Conservation (phyloP, 768 basidiomycete species). For the Amanita subjunquillea region DNA sequence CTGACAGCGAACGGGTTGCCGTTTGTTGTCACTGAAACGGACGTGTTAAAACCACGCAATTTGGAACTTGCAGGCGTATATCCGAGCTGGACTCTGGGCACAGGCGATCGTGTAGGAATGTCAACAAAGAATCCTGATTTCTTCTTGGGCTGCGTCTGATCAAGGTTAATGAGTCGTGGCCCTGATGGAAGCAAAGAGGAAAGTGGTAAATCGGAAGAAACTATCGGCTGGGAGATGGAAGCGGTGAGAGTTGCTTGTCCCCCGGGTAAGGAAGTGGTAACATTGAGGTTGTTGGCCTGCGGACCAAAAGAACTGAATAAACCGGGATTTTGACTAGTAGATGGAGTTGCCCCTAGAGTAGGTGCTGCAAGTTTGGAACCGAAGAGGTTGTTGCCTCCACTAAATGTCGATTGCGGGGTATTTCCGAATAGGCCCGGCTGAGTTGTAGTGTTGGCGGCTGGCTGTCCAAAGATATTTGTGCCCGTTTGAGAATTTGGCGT, state of each 20-base stretch:
- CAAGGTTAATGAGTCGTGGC: constrained; percentile 51
- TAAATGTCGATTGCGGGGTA: constrained; percentile 30
- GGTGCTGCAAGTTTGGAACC: constrained; percentile 42
- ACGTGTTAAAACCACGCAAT: constrained; percentile 61
- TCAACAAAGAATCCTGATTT: constrained; percentile 73
- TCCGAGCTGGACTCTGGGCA: constrained; percentile 53
- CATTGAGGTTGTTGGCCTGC: constrained; percentile 22
- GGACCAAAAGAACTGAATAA: constrained; percentile 31
- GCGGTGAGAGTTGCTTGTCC: constrained; percentile 61
- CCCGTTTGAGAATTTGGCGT: constrained; percentile 22
- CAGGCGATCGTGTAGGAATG: constrained; percentile 59
- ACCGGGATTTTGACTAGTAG: constrained; percentile 28
- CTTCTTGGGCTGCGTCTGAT: constrained; percentile 57
- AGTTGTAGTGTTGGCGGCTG: constrained; percentile 14
- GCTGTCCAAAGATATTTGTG: constrained; percentile 33
- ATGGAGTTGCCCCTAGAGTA: constrained; percentile 30
- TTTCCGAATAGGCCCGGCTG: constrained; percentile 39
- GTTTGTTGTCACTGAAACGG: constrained; percentile 25
- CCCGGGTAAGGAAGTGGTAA: constrained; percentile 30
- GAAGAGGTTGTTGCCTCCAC: constrained; percentile 31
- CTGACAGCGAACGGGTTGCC: constrained; percentile 26
- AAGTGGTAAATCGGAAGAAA: constrained; percentile 54
- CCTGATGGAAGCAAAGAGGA: constrained; percentile 69
- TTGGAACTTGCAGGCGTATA: constrained; percentile 61
- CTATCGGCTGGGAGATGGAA: constrained; percentile 80